These are phyloP conservation scores for Candolleomyces aberdarensis DNA, from an alignment of 768 basidiomycete species.

Conservation along the genomic window DNA sequence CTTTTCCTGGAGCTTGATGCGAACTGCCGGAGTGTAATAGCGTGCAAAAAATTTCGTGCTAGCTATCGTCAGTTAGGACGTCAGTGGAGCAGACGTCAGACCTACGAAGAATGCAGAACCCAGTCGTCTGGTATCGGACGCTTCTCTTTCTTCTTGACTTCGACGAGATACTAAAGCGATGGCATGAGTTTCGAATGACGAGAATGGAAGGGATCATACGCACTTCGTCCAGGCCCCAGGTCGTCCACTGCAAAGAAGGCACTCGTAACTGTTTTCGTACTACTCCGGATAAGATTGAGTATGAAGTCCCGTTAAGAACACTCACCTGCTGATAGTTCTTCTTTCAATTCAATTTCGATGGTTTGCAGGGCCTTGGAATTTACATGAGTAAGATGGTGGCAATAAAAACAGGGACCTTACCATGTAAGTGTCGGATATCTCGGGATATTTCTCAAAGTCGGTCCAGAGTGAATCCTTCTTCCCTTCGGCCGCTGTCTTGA, in stretches of 20 bases:
- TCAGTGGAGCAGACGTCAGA: not conserved
- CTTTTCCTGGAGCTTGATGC: conserved; percentile 60
- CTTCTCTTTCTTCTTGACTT: conserved; percentile 61
- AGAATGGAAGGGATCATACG: conserved; percentile 7
- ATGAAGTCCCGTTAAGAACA: not conserved
- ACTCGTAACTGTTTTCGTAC: conserved; percentile 71
- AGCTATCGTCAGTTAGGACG: not conserved
- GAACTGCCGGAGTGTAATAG: conserved; percentile 72
- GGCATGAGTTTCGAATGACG: not conserved
- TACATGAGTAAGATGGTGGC: conserved; percentile 1
- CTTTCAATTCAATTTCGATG: conserved; percentile 66
- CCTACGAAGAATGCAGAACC: conserved; percentile 64
- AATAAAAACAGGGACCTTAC: conserved; percentile 38
- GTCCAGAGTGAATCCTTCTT: conserved; percentile 71
- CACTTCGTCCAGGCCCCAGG: conserved; percentile 70
- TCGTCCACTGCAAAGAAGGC: conserved; percentile 71
- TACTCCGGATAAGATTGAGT: conserved; percentile 21
- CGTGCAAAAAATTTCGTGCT: conserved; percentile 74
- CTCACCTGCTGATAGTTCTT: conserved; percentile 63
- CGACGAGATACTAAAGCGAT: conserved; percentile 64
- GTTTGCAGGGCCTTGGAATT: conserved; percentile 55
- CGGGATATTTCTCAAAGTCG: conserved; percentile 42
- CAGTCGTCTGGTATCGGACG: conserved; percentile 53
- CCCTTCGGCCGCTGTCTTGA: conserved; percentile 63
- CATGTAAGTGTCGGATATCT: conserved; percentile 54